Base-by-base conservation (phyloP, 169 alveolate genomes). In the Plasmodium chabaudi region DNA sequence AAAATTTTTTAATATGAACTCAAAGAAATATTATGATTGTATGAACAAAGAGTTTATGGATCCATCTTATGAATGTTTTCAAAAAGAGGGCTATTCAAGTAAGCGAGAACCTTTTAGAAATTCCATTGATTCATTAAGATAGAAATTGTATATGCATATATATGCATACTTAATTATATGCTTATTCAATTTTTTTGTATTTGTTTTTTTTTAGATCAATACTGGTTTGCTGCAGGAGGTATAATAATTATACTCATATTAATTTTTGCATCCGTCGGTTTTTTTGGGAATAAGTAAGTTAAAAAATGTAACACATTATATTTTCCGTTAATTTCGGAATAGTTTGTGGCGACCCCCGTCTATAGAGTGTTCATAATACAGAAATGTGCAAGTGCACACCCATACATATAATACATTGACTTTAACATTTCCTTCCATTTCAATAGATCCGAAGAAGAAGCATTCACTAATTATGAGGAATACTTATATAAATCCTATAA, bases 11-110 rank as follows among this genome's bases (percentile, higher is more conserved):
- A 46, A 19, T n/a, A 12, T 23, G 1, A 3, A 56, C 55, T 55
- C 87, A 15, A 9, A 15, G 5, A 70, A 72, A 13, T 72, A 56
- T 57, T 23, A 13, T 46, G n/a, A 9, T 56, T 23, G 49, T 72
- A 39, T 72, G 25, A 72, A 57, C 17, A 15, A 23, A 44, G 72
- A 61, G 57, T 15, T 72, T 53, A 21, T n/a, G 4, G 61, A 27
- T 55, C 72, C 87, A 56, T 10, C 27, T 3, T 72, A 72, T 34
- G 9, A 56, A 25, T 56, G 57, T 56, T 19, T 42, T 39, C 55
- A 63, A 21, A 57, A 21, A 6, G 12, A 2, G 27, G 13, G 57
- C 57, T 49, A 3, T 34, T 55, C 69, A 57, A 72, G 87, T 72
- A 57, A 51, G 59, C 4, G 21, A 1, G 17, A 1, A 51, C 6